A percentile compares a stretch with the other conserved stretches of the same genome.
phyloP scores from a whole-genome alignment of 306 rosid genomes.

The Prunus dulcis region DNA sequence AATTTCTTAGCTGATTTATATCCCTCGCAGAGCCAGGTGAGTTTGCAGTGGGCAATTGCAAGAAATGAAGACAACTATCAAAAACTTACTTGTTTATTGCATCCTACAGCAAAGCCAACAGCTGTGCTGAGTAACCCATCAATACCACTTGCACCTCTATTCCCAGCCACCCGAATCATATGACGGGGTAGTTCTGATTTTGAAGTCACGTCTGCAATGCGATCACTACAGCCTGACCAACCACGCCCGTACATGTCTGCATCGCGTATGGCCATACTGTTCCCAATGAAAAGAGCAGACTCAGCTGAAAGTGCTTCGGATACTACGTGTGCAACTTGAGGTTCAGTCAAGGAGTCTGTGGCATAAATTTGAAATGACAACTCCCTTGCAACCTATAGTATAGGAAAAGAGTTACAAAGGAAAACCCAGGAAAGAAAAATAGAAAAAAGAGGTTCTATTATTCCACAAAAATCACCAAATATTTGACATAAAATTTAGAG shows the following conservation, averaged over 20 bases:
- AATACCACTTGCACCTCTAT: slow-evolving; percentile 97
- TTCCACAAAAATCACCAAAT: slow-evolving; percentile 1
- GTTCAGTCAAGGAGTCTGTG: slow-evolving; percentile 71
- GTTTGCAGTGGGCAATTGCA: not conserved
- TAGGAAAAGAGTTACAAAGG: slow-evolving; percentile 10
- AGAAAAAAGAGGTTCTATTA: not conserved
- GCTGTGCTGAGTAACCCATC: slow-evolving; percentile 96
- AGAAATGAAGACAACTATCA: slow-evolving; percentile 14
- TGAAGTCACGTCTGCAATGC: slow-evolving; percentile 38
- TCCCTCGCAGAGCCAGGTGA: not conserved
- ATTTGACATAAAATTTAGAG: slow-evolving; percentile 5
- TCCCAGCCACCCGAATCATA: slow-evolving; percentile 69
- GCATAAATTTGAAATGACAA: slow-evolving; percentile 74
- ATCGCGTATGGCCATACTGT: slow-evolving; percentile 96
- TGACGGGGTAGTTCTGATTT: slow-evolving; percentile 52
- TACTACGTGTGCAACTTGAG: slow-evolving; percentile 67
- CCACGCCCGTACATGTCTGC: slow-evolving; percentile 74
- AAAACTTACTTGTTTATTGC: slow-evolving; percentile 65
- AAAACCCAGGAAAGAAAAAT: not conserved
- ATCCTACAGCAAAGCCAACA: slow-evolving; percentile 86
- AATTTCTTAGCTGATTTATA: slow-evolving; percentile 1
- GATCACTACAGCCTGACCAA: slow-evolving; percentile 47
- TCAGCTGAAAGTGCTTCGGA: slow-evolving; percentile 62
- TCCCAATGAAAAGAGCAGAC: slow-evolving; percentile 88
- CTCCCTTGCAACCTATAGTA: slow-evolving; percentile 75